Base-by-base conservation (phyloP, 345 rosid genomes). In the Populus euphratica region DNA sequence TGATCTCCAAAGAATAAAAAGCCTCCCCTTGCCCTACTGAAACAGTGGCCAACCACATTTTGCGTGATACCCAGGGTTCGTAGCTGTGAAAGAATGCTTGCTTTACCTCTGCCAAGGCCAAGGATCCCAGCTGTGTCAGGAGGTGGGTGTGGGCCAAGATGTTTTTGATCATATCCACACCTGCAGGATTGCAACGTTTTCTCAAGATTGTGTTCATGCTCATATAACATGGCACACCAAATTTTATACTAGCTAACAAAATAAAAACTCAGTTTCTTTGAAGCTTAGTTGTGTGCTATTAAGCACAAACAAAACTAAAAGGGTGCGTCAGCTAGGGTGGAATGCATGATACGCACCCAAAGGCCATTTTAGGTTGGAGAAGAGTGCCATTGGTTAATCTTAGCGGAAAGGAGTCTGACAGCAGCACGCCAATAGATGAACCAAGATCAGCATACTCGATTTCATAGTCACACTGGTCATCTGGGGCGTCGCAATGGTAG, bases 381-480 rank as follows among this genome's bases (percentile, higher is more conserved):
- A 64, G 49, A 64, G 97, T 80, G 68, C 94, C 93, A 77, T 93
- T 92, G 18, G 77, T 83, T 56, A 88, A 86, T 20, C 73, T 84
- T 20, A 95, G 73, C 35, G 89, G 80, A 70, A 90, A 85, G 80
- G 63, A 65, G 76, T 96, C 99, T 5, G n/a, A 14, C 59, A 96
- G 91, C 39, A 92, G 87, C 76, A 89, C 94, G 20, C 99, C 98
- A 27, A 86, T 39, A 38, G 93, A 90, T 64, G 93, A 91, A n/a
- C 94, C 93, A 33, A 83, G 84, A 87, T 96, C 99, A 0, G 91
- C 91, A 75, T 96, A 96, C 38, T 83, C 83, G 13, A 92, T 78
- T 76, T 90, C 92, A 72, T 93, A 96, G 78, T 96, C 91, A 77
- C 99, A 96, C 70, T 93, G 99, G 31, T 92, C 96, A 20, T 69